A percentile compares a stretch with the other conserved stretches of the same genome.
These are phyloP conservation scores for Flueggea neowawraea DNA, from an alignment of 441 rosid species.

Conservation along the genomic window DNA sequence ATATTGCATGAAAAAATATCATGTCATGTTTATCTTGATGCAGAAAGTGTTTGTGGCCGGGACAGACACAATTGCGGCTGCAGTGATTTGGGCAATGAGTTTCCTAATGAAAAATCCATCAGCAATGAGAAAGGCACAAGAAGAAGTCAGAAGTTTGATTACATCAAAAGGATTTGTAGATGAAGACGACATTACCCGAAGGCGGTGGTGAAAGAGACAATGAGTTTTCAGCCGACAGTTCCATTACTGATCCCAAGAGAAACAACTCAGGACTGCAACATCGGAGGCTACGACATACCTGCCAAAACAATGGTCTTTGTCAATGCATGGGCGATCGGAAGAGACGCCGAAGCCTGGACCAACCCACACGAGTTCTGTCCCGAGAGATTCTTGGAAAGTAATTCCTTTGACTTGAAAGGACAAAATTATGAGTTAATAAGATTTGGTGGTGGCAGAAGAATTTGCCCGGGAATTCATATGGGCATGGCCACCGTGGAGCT, in stretches of 20 bases:
- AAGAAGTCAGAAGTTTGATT: constrained; percentile 12
- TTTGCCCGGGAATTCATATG: constrained; percentile 24
- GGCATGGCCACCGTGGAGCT: constrained; percentile 27
- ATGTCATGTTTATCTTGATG: background rate
- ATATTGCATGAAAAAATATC: no score
- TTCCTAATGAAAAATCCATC: constrained; percentile 19
- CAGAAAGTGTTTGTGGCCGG: constrained; percentile 15
- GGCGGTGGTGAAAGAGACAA: constrained; percentile 36
- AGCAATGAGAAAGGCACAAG: constrained; percentile 21
- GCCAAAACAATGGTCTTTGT: constrained; percentile 33
- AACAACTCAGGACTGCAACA: constrained; percentile 18
- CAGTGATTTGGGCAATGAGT: constrained; percentile 19
- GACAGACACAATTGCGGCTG: constrained; percentile 12
- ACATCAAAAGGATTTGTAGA: constrained; percentile 24
- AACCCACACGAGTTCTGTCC: constrained; percentile 33
- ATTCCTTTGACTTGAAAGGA: constrained; percentile 23
- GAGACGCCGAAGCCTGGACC: constrained; percentile 29
- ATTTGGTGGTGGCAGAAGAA: constrained; percentile 29
- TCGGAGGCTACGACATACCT: constrained; percentile 26
- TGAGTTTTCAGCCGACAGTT: constrained; percentile 38
- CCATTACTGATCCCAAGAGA: constrained; percentile 38
- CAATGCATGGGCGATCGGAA: constrained; percentile 39
- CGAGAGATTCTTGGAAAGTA: constrained; percentile 32
- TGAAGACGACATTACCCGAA: constrained; percentile 28
- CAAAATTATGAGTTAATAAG: constrained; percentile 24